Conservation (phyloP, 148 eudicot genomes). For the Nepenthes gracilis region DNA sequence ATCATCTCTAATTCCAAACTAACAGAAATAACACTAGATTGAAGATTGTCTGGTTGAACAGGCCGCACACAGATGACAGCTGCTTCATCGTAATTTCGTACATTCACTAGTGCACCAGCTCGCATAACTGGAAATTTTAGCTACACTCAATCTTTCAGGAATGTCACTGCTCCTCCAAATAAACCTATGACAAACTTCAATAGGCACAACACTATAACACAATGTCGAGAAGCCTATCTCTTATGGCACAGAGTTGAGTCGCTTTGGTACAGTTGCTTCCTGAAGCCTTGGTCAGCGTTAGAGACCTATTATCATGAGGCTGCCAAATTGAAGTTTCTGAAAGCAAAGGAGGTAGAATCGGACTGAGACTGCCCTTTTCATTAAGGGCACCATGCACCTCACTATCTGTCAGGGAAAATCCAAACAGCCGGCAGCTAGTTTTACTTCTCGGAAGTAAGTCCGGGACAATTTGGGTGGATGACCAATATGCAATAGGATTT, state of each 20-base stretch:
- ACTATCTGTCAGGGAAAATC: slow-evolving; percentile 29
- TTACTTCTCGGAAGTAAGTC: slow-evolving; percentile 3
- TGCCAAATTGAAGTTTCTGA: slow-evolving; percentile 11
- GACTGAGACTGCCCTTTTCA: slow-evolving; percentile 6
- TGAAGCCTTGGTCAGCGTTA: neutral
- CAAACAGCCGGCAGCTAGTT: slow-evolving; percentile 51
- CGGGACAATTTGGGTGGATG: neutral
- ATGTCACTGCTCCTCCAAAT: too few relatives aligned
- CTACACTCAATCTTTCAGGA: too few relatives aligned
- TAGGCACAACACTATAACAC: slow-evolving; percentile 18
- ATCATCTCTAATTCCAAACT: too few relatives aligned
- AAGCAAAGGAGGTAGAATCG: slow-evolving; percentile 3
- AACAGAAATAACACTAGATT: too few relatives aligned
- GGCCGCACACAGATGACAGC: too few relatives aligned
- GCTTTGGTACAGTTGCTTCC: slow-evolving; percentile 30
- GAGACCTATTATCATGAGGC: neutral
- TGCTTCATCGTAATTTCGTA: too few relatives aligned
- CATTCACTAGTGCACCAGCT: too few relatives aligned
- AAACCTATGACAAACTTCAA: too few relatives aligned
- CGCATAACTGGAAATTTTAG: too few relatives aligned
- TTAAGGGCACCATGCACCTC: slow-evolving; percentile 21
- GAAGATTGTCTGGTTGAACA: too few relatives aligned
- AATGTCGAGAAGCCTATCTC: slow-evolving; percentile 63
- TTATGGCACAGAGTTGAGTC: slow-evolving; percentile 33
- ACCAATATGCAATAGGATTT: neutral